phyloP scores from a whole-genome alignment of 2,329 filamentous ascomycete species.

The Trichophyton rubrum region DNA sequence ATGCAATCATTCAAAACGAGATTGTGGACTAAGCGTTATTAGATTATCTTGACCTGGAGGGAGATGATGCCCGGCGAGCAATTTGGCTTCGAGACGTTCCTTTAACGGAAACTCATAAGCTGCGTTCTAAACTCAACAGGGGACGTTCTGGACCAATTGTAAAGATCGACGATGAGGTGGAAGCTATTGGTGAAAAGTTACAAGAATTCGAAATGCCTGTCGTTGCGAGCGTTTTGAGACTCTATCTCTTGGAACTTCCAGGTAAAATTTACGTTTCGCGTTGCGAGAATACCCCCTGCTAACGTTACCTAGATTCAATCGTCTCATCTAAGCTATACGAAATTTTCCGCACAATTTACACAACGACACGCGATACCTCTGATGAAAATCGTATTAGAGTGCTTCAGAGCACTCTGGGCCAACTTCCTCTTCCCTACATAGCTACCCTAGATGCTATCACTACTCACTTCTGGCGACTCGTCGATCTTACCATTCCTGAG shows the following conservation, averaged over 20 bases:
- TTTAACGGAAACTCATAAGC: conserved; percentile 67
- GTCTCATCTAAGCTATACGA: conserved; percentile 98
- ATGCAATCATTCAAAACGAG: not conserved
- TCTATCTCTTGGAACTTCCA: conserved; percentile 89
- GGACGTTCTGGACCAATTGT: conserved; percentile 59
- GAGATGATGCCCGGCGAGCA: conserved; percentile 78
- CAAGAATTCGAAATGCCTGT: conserved; percentile 88
- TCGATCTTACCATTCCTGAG: conserved; percentile 91
- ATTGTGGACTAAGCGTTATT: not conserved
- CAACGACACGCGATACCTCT: conserved; percentile 59
- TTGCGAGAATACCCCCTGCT: not conserved
- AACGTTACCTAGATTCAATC: conserved; percentile 61
- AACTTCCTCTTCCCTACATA: conserved; percentile 91
- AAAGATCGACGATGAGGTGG: not conserved
- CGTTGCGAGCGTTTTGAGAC: conserved; percentile 79
- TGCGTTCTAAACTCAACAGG: conserved; percentile 73
- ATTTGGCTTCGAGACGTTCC: conserved; percentile 95
- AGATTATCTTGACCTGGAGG: conserved; percentile 92
- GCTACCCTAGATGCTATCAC: conserved; percentile 96
- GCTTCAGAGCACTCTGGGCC: conserved; percentile 87
- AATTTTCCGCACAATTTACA: conserved; percentile 95
- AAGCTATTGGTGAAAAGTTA: conserved; percentile 46
- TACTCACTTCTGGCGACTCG: conserved; percentile 93
- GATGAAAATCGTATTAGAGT: conserved; percentile 75
- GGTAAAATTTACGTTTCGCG: conserved; percentile 44